phyloP scores from a whole-genome alignment of 345 rosid species.

The Reutealis trisperma region DNA sequence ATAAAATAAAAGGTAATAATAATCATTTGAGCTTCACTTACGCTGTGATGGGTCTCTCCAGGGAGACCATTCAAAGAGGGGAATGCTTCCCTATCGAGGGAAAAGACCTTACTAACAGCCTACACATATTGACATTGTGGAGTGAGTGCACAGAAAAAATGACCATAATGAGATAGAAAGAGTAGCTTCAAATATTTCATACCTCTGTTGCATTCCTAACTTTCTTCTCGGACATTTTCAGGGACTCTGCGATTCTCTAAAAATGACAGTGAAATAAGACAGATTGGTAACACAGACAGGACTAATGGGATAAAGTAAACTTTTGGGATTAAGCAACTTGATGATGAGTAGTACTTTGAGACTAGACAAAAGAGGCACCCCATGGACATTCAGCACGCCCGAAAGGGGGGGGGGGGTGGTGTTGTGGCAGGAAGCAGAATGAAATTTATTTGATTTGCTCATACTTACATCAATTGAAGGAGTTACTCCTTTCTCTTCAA shows the following conservation, averaged over 20 bases:
- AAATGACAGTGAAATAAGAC: slow-evolving; percentile 16
- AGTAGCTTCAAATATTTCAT: slow-evolving; percentile 5
- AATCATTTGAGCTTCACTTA: slow-evolving; percentile 36
- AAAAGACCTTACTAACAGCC: slow-evolving; percentile 80
- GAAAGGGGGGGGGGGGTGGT: too few species aligned
- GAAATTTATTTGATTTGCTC: too few species aligned
- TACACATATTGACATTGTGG: slow-evolving; percentile 30
- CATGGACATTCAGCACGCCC: background rate
- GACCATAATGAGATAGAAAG: background rate
- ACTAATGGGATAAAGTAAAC: background rate
- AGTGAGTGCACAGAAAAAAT: slow-evolving; percentile 19
- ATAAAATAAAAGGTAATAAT: background rate
- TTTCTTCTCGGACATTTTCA: slow-evolving; percentile 92
- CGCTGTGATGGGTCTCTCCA: slow-evolving; percentile 90
- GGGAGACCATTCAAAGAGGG: slow-evolving; percentile 88
- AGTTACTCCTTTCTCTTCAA: slow-evolving; percentile 79
- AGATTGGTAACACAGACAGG: background rate
- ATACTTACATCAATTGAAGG: slow-evolving; percentile 86
- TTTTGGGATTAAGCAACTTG: background rate
- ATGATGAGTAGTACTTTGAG: background rate
- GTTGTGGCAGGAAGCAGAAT: background rate
- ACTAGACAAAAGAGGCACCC: background rate
- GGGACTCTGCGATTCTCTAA: slow-evolving; percentile 84
- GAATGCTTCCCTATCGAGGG: slow-evolving; percentile 89
- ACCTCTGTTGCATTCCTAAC: slow-evolving; percentile 96